Percentiles rank a stretch among this genome's conserved stretches.
These are phyloP conservation scores for Eucommia ulmoides DNA, from an alignment of 257 asterid genomes.

Conservation along the genomic window DNA sequence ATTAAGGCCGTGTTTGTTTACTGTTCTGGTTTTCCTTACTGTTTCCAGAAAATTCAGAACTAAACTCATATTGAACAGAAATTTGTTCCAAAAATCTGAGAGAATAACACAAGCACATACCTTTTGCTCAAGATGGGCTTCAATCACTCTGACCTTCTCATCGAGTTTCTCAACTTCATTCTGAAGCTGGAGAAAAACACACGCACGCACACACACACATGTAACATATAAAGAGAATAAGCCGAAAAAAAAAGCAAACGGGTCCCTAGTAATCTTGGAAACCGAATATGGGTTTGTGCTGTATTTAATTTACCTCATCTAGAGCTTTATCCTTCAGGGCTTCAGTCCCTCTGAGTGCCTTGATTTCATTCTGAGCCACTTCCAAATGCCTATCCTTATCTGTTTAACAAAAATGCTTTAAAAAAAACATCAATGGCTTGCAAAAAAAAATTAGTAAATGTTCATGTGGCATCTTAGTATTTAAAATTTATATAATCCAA, in stretches of 20 bases:
- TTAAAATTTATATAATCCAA: too few species aligned
- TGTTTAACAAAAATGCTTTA: too few species aligned
- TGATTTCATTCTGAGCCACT: constrained; percentile 59
- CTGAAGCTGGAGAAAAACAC: constrained; percentile 29
- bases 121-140: constrained; percentile 53
- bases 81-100: too few species aligned
- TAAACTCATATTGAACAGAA: too few species aligned
- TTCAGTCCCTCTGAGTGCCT: constrained; percentile 53
- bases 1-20: background rate
- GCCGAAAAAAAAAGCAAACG: too few species aligned
- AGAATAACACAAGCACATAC: constrained; percentile 16
- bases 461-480: too few species aligned
- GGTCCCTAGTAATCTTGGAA: too few species aligned
- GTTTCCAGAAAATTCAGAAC: too few species aligned
- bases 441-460: too few species aligned
- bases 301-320: constrained; percentile 48
- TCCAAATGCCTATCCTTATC: constrained; percentile 58
- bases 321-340: constrained; percentile 63
- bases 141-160: constrained; percentile 38
- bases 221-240: background rate
- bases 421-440: too few species aligned
- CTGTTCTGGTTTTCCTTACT: too few species aligned
- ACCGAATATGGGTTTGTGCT: constrained; percentile 1
- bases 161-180: constrained; percentile 44
- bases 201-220: background rate